Conservation (phyloP, 208 protist species). For the Vickermania ingenoplastis region DNA sequence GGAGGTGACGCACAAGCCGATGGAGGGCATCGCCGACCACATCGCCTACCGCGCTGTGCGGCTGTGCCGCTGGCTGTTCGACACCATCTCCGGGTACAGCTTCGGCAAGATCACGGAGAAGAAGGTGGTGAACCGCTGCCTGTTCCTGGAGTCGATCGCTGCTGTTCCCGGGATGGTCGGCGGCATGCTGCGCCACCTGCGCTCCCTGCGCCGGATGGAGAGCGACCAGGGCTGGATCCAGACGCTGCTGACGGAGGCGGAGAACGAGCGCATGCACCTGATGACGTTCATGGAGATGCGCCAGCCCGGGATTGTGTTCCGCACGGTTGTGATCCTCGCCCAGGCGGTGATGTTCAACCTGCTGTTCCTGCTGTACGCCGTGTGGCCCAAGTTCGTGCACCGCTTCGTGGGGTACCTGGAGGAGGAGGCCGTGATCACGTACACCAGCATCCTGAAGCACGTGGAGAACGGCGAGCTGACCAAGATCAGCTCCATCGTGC, state of each 20-base stretch:
- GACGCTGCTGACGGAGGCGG: constrained; percentile 85
- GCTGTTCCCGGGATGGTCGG: constrained; percentile 69
- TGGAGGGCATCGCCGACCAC: constrained; percentile 12
- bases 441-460: constrained; percentile 15
- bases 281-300: constrained; percentile 62
- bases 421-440: constrained; percentile 29
- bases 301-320: constrained; percentile 31
- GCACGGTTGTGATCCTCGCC: constrained; percentile 22
- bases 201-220: constrained; percentile 45
- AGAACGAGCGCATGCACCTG: constrained; percentile 93
- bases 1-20: constrained; percentile 21
- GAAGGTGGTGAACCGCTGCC: constrained; percentile 29
- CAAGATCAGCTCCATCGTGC: constrained; percentile 24
- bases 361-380: no score
- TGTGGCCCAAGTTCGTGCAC: no score
- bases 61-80: constrained; percentile 25
- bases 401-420: no score
- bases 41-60: constrained; percentile 15
- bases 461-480: constrained; percentile 20
- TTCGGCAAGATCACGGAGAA: constrained; percentile 14
- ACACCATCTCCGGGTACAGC: constrained; percentile 36
- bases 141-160: constrained; percentile 77
- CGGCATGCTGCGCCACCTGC: constrained; percentile 59
- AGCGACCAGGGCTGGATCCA: constrained; percentile 90
- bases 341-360: constrained; percentile 57